Evolutionary conservation across 805 yeast genomes (phyloP).

Genomic region (Lachancea dasiensis): DNA sequence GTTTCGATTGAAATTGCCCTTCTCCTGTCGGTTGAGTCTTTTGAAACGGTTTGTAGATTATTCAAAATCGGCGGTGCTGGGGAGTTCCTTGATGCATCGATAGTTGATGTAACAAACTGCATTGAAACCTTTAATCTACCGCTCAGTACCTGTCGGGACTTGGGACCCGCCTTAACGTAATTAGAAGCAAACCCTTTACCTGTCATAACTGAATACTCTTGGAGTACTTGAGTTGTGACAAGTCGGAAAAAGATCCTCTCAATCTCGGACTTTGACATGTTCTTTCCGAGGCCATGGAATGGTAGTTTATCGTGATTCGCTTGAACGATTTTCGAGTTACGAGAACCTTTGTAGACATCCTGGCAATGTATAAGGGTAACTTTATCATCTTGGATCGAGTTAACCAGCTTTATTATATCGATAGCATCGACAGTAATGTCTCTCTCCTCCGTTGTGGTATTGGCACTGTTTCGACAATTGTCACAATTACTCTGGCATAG

Average conservation of each 20-base stretch:
- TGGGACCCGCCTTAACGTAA: conserved; percentile 59
- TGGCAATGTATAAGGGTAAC: conserved; percentile 79
- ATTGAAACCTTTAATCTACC: conserved; percentile 45
- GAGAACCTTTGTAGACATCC: conserved; percentile 75
- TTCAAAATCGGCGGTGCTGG: conserved; percentile 7
- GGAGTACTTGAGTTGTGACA: conserved; percentile 56
- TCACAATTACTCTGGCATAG: conserved; percentile 76
- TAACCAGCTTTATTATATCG: conserved; percentile 54
- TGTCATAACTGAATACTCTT: conserved; percentile 67
- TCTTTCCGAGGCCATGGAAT: conserved; percentile 68
- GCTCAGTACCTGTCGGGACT: conserved; percentile 44
- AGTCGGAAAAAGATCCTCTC: conserved; percentile 81
- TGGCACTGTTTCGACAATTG: conserved; percentile 54
- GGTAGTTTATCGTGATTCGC: conserved; percentile 55
- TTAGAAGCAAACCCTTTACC: conserved; percentile 76
- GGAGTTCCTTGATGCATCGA: conserved; percentile 7
- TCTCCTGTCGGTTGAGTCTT: not conserved
- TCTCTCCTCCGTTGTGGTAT: conserved; percentile 40
- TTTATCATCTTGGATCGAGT: conserved; percentile 45
- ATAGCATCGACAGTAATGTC: conserved; percentile 67
- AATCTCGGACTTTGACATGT: conserved; percentile 56
- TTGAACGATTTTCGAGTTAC: conserved; percentile 50
- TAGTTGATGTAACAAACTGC: conserved; percentile 37
- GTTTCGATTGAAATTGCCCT: not conserved
- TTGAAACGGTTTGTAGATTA: not conserved